Base-by-base conservation (phyloP, 78 protist species). In the Dictyostelium firmibasis region DNA sequence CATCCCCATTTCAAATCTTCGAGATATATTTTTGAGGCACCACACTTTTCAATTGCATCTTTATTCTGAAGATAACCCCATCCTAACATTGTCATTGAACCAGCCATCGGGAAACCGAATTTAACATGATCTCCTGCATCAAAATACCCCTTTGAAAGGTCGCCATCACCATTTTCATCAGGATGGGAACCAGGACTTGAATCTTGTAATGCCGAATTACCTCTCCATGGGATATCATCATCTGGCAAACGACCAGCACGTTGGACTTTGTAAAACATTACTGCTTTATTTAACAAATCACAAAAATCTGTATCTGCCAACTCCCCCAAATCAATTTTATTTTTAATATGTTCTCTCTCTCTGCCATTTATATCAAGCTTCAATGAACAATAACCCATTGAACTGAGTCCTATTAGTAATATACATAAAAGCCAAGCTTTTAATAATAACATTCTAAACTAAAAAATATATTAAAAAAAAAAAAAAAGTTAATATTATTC, bases 91-190 rank as follows among this genome's bases (percentile, higher is more conserved):
- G 95, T 91, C 87, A 91, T 81, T 9, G 95, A 36, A 1, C 69
- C 84, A 9, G 95, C 33, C 82, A 91, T 43, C 60, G 95, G 95
- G 4, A 91, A 82, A 10, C 76, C 91, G 31, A 91, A 88, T 75
- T 88, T 88, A 11, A 88, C 93, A 43, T 79, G 86, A 79, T 88
- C 93, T 27, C 93, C 93, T 20, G 93, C 93, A 88, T 88, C 93
- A 41, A 78, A 88, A 11, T 88, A 88, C 9, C 93, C 93, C 9
- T 84, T 84, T n/a, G 84, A 72, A 3, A 88, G 35, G 29, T 79
- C 35, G 14, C 93, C 93, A 60, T 83, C 87, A 35, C 87, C 87
- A 60, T 50, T 31, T 8, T 20, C 87, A 83, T 83, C 35, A 5
- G 72, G 72, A 11, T 29, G 18, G 4, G 77, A 50, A 31, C 29